Percentiles rank a stretch among this genome's conserved stretches.
Evolutionary conservation across 176 grass and related monocot species (phyloP).

Genomic region (Oryza rufipogon): DNA sequence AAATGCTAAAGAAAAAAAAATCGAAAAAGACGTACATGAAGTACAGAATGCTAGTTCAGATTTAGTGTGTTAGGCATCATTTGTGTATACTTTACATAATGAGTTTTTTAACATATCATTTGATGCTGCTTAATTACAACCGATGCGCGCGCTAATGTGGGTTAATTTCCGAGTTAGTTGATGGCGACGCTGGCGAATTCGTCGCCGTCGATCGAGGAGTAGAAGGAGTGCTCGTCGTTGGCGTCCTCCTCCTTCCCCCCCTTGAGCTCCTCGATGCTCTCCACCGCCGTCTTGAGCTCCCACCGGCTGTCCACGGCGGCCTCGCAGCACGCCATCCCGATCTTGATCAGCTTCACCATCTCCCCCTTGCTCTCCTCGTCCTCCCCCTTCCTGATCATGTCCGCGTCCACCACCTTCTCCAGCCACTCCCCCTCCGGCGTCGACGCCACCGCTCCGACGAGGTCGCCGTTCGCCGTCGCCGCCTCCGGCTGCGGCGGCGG

Average conservation of each 20-base stretch:
- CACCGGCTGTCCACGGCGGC: conserved; percentile 57
- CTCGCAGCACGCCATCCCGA: conserved; percentile 80
- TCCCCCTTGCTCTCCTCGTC: conserved; percentile 38
- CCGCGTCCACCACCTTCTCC: conserved; percentile 47
- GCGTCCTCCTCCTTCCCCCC: conserved; percentile 11
- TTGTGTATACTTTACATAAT: neutral
- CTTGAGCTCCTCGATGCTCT: conserved; percentile 68
- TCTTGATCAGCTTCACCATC: conserved; percentile 69
- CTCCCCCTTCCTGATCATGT: conserved; percentile 25
- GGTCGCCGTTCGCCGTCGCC: conserved; percentile 13
- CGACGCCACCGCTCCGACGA: conserved; percentile 31
- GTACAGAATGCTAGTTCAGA: neutral
- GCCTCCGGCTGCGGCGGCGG: neutral
- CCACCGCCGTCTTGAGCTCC: conserved; percentile 65
- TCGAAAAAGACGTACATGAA: neutral
- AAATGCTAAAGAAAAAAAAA: neutral
- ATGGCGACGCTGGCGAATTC: conserved; percentile 27
- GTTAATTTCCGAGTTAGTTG: neutral
- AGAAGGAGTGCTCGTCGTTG: conserved; percentile 40
- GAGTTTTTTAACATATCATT: neutral
- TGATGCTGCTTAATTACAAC: neutral
- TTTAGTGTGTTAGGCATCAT: neutral
- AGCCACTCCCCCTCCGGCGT: conserved; percentile 56
- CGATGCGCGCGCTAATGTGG: neutral
- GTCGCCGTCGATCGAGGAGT: conserved; percentile 46